Percentiles rank a stretch among this genome's conserved stretches.
Conservation (phyloP, 2,329 filamentous ascomycete genomes). For the Diaporthe capsici region DNA sequence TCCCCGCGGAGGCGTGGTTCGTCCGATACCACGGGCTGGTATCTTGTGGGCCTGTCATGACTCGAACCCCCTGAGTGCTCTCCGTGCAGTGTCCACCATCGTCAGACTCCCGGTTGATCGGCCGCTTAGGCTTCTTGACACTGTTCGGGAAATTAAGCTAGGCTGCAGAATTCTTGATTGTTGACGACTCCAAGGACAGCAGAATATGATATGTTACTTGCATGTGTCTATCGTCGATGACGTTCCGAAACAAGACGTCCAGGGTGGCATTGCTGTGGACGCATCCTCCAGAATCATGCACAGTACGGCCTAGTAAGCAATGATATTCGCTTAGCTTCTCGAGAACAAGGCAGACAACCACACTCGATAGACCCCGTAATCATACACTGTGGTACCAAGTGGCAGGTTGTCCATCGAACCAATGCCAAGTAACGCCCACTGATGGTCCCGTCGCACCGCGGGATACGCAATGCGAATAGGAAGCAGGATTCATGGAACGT, state of each 20-base stretch:
- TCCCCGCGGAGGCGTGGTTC: conserved; percentile 11
- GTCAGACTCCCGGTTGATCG: conserved; percentile 15
- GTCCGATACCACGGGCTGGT: conserved; percentile 6
- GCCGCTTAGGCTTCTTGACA: conserved; percentile 8
- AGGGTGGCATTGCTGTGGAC: neutral
- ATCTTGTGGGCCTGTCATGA: conserved; percentile 21
- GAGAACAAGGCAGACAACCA: neutral
- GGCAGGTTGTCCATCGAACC: neutral
- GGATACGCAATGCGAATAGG: neutral
- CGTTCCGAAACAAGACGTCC: neutral
- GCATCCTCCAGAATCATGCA: too few species aligned
- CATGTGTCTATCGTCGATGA: neutral
- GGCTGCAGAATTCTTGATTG: conserved; percentile 23
- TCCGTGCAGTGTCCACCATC: conserved; percentile 2
- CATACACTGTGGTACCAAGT: neutral
- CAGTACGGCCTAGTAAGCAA: neutral
- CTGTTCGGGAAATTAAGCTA: conserved; percentile 18
- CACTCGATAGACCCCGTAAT: neutral
- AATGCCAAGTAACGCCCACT: neutral
- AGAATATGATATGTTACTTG: conserved; percentile 17
- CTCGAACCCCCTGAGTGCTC: conserved; percentile 11
- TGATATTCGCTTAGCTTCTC: neutral
- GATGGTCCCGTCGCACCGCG: neutral
- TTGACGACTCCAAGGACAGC: neutral
- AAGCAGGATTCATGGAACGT: neutral